A percentile compares a stretch with the other conserved stretches of the same genome.
These are phyloP conservation scores for Carex parvula DNA, from an alignment of 176 grass and related monocot genomes.

Conservation along the genomic window DNA sequence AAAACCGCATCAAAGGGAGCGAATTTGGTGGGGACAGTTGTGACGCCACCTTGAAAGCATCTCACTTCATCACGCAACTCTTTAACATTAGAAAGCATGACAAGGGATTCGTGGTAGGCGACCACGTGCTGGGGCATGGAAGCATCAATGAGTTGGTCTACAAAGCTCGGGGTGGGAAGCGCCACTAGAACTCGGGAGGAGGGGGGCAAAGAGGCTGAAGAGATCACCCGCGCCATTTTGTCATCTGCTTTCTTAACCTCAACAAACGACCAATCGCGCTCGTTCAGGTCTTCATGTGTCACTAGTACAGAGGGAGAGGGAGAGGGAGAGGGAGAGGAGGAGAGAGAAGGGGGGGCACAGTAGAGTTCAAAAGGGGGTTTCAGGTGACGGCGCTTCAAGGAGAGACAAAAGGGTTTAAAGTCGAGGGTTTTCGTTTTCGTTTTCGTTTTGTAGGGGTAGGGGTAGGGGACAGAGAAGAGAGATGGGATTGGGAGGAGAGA, in stretches of 20 bases:
- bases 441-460: background rate
- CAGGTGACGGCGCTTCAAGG: background rate
- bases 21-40: slow-evolving; percentile 62
- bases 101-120: slow-evolving; percentile 79
- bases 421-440: background rate
- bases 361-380: background rate
- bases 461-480: background rate
- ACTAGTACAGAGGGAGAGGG: slow-evolving; percentile 29
- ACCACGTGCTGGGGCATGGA: slow-evolving; percentile 45
- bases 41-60: slow-evolving; percentile 74
- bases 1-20: slow-evolving; percentile 60
- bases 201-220: slow-evolving; percentile 36
- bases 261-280: slow-evolving; percentile 90
- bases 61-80: slow-evolving; percentile 76
- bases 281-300: slow-evolving; percentile 54
- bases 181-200: slow-evolving; percentile 57
- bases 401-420: slow-evolving; percentile 19
- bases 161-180: slow-evolving; percentile 57
- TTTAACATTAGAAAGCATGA: slow-evolving; percentile 70
- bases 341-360: slow-evolving; percentile 13
- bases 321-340: slow-evolving; percentile 30
- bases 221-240: slow-evolving; percentile 34
- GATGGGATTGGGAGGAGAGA: background rate
- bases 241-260: background rate
- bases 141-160: slow-evolving; percentile 34